Base-by-base conservation (phyloP, 2,329 filamentous ascomycete genomes). In the Xylariaceae sp. region DNA sequence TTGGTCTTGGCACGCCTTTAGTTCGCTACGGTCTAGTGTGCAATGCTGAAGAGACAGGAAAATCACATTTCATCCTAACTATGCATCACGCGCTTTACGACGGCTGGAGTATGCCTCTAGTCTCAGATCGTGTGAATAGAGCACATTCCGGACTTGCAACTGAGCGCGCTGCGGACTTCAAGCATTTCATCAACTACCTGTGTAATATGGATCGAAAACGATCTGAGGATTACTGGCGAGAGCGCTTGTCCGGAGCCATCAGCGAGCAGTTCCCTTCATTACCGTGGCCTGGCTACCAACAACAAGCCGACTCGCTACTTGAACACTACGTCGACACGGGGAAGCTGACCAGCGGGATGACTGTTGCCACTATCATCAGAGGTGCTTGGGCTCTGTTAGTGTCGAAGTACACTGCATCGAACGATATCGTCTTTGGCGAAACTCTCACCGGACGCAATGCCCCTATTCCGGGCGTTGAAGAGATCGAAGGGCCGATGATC, bases 401-500 rank as follows among this genome's bases (percentile, higher is more conserved):
- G 0, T 75, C 77, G 0, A 68, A 73, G 33, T 82, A 83, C 60
- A 74, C 74, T 38, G 74, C 73, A 11, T 74, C 70, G 27, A 61
- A 69, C 17, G 80, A 83, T 49, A 69, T 83, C 6, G 68, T 82
- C 12, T 82, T 83, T 51, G 81, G 80, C 11, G 77, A 81, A 66
- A 83, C 80, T 0, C 67, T 84, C 3, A 81, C 79, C 0, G 80
- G 81, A 2, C 76, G 81, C 19, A 76, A 76, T 48, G 72, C 73
- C 0, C 70, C 75, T 1, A 67, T 80, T 22, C 58, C 69, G 0
- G 75, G 73, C 2, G 68, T 70, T 54, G 76, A 81, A 51, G 67
- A 78, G 51, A 82, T 83, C 42, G 75, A 81, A 52, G 81, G 80
- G 0, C 80, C 80, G 1, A 81, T 81, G 73, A 81, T 83, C 54